Conservation (phyloP, 2,329 filamentous ascomycete species). For the Penicillium griseofulvum region DNA sequence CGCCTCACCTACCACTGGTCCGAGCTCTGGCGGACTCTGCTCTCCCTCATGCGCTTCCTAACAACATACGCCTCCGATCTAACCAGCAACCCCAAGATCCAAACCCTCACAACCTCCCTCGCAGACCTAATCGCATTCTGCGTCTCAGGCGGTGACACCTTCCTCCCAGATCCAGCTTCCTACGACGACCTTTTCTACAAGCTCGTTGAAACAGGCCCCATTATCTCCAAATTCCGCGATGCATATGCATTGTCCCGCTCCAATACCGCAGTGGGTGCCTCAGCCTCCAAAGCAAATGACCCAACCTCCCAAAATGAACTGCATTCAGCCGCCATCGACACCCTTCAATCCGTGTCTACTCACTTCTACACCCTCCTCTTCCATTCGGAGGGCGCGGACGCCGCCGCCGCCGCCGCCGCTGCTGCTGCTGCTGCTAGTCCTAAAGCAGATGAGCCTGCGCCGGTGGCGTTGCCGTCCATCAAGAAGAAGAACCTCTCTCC, state of each 20-base stretch:
- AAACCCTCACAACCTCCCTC: slow-evolving; percentile 70
- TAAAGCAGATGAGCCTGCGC: slow-evolving; percentile 22
- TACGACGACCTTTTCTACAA: slow-evolving; percentile 99
- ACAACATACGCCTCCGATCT: slow-evolving; percentile 82
- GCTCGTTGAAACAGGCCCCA: slow-evolving; percentile 84
- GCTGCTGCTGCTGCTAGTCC: slow-evolving; percentile 13
- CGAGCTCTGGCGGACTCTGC: slow-evolving; percentile 84
- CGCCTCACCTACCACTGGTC: slow-evolving; percentile 90
- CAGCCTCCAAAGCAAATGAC: slow-evolving; percentile 17
- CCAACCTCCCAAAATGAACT: slow-evolving; percentile 16
- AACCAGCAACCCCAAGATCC: slow-evolving; percentile 65
- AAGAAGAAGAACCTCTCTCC: slow-evolving; percentile 71
- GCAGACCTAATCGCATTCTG: slow-evolving; percentile 81
- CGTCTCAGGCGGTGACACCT: slow-evolving; percentile 82
- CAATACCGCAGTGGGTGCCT: slow-evolving; percentile 42
- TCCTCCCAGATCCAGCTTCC: slow-evolving; percentile 78
- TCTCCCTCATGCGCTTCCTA: slow-evolving; percentile 85
- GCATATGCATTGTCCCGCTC: slow-evolving; percentile 47
- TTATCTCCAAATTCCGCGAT: slow-evolving; percentile 76
- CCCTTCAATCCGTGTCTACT: slow-evolving; percentile 70
- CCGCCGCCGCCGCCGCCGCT: slow-evolving; percentile 5
- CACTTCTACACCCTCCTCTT: slow-evolving; percentile 83
- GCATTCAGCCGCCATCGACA: slow-evolving; percentile 71
- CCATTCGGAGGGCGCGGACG: slow-evolving; percentile 47
- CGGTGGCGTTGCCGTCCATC: slow-evolving; percentile 30